Percentiles rank a stretch among this genome's conserved stretches.
These are phyloP conservation scores for Myriangium duriaei DNA, from an alignment of 2,329 filamentous ascomycete species.

Conservation along the genomic window DNA sequence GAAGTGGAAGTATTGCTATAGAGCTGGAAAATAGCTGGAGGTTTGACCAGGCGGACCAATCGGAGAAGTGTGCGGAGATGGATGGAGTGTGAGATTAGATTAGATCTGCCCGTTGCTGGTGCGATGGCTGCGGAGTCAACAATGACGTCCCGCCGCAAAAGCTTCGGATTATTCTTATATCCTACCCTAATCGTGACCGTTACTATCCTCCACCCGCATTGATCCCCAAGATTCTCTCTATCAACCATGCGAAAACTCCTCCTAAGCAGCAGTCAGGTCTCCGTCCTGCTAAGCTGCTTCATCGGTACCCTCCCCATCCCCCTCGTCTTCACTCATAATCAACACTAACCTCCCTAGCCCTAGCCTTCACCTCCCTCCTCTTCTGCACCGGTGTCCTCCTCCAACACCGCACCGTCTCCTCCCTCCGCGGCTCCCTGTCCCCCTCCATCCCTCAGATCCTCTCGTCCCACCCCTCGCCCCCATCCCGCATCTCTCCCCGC, in stretches of 20 bases:
- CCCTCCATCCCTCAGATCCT: constrained; percentile 4
- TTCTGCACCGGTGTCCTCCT: constrained; percentile 81
- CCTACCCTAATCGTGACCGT: too few species aligned
- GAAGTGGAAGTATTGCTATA: constrained; percentile 3
- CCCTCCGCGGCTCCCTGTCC: constrained; percentile 20
- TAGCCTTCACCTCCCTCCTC: constrained; percentile 66
- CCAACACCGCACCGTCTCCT: constrained; percentile 71
- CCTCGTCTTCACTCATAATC: constrained; percentile 6
- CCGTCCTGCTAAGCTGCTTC: constrained; percentile 49
- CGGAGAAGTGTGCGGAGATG: constrained; percentile 7
- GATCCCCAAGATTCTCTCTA: not conserved
- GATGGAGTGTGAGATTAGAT: constrained; percentile 2
- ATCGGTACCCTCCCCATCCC: constrained; percentile 41
- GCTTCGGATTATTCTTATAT: too few species aligned
- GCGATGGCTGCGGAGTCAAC: constrained; percentile 10
- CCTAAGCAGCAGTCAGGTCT: constrained; percentile 59
- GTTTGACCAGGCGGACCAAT: constrained; percentile 1
- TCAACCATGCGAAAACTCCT: constrained; percentile 33
- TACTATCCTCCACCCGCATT: constrained; percentile 1
- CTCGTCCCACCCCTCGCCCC: not conserved
- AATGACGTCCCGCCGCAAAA: constrained; percentile 7
- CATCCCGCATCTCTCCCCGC: constrained; percentile 1
- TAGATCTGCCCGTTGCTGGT: constrained; percentile 9
- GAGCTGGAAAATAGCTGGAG: constrained; percentile 8
- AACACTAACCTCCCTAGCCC: constrained; percentile 34